Base-by-base conservation (phyloP, 805 yeast genomes). In the Wickerhamiella sergipiensis region DNA sequence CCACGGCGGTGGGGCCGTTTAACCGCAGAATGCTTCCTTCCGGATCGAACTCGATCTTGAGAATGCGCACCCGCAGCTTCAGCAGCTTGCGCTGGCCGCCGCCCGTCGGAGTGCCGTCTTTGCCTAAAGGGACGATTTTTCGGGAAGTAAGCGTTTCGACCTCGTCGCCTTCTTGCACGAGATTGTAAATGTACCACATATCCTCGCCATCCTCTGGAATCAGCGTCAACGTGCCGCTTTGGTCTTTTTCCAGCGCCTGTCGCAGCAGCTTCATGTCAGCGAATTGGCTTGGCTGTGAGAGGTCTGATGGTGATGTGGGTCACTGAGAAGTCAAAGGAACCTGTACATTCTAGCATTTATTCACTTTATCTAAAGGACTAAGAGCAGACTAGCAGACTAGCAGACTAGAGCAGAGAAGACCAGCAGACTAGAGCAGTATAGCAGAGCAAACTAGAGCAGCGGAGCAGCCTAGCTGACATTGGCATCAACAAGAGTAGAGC, bases 181-280 rank as follows among this genome's bases (percentile, higher is more conserved):
- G 69, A 61, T 90, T 92, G 70, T 87, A 87, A 3, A 86, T 62
- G 23, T 84, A 80, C 87, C 96, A 92, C 54, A 92, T 71, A 64
- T 90, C 98, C 59, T 90, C 97, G 46, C 83, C 78, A 59, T 92
- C 97, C 60, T 89, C 84, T 0, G 97, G 89, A 3, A 79, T 69
- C 19, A 90, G 64, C 0, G 84, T 73, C 19, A 86, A 72, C 2
- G 74, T 67, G 6, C 90, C 94, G 52, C 82, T 74, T 48, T 74
- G 70, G 56, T 81, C 86, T 55, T 76, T 79, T 49, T 75, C 78
- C 38, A 79, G 64, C 17, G 65, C 59, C 52, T 76, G 74, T 6
- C 72, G 64, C 2, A 80, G 56, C 29, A 81, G 65, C 62, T 80
- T 81, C 89, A 82, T 80, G 42, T n/a, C 19, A 38, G 19, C 21